Percentiles rank a stretch among this genome's conserved stretches.
Evolutionary conservation across 768 basidiomycete genomes (phyloP).

Genomic region (Termitomyces sp.): DNA sequence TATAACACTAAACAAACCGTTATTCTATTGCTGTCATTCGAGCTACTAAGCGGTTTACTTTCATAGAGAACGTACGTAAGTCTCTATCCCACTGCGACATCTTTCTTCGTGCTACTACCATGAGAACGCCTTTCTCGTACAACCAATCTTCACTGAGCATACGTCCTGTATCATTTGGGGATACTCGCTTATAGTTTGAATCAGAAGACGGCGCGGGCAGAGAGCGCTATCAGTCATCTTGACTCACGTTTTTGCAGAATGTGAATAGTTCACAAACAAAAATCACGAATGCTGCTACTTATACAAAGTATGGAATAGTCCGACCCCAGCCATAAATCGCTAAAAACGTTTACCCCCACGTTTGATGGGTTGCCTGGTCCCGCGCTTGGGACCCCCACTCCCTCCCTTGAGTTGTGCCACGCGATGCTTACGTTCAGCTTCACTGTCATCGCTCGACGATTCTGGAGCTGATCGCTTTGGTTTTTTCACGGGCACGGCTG

Average conservation of each 20-base stretch:
- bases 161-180: neutral
- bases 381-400: conserved; percentile 31
- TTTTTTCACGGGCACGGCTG: conserved; percentile 46
- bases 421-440: conserved; percentile 40
- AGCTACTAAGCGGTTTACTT: neutral
- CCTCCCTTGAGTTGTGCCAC: conserved; percentile 35
- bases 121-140: neutral
- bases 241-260: neutral
- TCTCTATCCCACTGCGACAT: neutral
- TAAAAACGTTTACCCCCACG: conserved; percentile 73
- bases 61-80: neutral
- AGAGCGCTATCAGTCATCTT: neutral
- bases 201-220: neutral
- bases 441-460: conserved; percentile 52
- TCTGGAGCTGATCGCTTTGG: conserved; percentile 28
- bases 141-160: neutral
- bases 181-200: neutral
- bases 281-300: neutral
- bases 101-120: neutral
- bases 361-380: conserved; percentile 69
- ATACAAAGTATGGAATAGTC: neutral
- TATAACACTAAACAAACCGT: conserved; percentile 3
- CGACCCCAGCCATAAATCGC: neutral
- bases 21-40: neutral
- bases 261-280: neutral